phyloP scores from a whole-genome alignment of 1,284 basidiomycete genomes.

The Irpex lacteus region DNA sequence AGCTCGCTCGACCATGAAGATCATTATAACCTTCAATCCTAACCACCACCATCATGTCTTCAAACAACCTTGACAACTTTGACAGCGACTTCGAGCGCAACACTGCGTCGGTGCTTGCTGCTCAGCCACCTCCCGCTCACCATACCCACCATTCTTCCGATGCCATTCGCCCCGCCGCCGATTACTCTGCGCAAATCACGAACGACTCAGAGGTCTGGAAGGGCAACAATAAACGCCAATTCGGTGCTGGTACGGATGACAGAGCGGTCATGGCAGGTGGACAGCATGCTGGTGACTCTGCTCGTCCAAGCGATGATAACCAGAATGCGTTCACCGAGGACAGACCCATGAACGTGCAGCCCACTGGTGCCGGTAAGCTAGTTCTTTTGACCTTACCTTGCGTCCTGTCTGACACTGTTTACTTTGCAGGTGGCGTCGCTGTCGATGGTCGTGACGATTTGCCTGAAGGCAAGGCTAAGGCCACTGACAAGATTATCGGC shows the following conservation, averaged over 20 bases:
- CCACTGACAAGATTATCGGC: slow-evolving; percentile 50
- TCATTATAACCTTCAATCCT: neutral
- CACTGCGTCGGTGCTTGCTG: slow-evolving; percentile 9
- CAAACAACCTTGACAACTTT: slow-evolving; percentile 7
- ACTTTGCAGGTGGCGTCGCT: slow-evolving; percentile 38
- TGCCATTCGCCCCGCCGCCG: slow-evolving; percentile 23
- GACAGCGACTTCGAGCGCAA: slow-evolving; percentile 7
- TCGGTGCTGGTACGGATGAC: slow-evolving; percentile 23
- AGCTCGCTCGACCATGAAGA: neutral
- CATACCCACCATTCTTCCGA: slow-evolving; percentile 28
- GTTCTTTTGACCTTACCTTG: neutral
- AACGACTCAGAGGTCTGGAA: slow-evolving; percentile 23
- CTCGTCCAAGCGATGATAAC: slow-evolving; percentile 8
- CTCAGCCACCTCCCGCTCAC: slow-evolving; percentile 20
- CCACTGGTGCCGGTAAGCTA: slow-evolving; percentile 34
- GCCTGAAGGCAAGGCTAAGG: slow-evolving; percentile 41
- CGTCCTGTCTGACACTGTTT: neutral
- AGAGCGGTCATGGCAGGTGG: slow-evolving; percentile 24
- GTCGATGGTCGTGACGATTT: slow-evolving; percentile 39
- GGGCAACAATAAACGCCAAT: slow-evolving; percentile 22
- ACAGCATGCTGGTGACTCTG: slow-evolving; percentile 18
- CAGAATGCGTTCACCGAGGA: slow-evolving; percentile 19
- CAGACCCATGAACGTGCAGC: slow-evolving; percentile 39
- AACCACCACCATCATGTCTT: slow-evolving; percentile 9
- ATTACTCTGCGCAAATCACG: slow-evolving; percentile 19